phyloP scores from a whole-genome alignment of 805 yeast genomes.

The Candida chilensis region DNA sequence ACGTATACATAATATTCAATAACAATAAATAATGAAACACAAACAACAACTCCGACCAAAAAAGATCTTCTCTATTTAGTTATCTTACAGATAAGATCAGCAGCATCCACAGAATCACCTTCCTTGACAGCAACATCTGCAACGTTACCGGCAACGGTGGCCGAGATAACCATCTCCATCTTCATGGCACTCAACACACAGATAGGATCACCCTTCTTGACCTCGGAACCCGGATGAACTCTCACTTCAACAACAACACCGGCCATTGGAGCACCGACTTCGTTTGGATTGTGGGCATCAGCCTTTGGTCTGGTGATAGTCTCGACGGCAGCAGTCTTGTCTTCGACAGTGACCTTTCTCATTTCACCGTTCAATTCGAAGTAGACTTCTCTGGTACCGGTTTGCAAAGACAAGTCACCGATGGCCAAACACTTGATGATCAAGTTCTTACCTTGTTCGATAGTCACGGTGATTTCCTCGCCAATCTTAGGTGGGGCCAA shows the following conservation, averaged over 20 bases:
- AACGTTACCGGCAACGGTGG: constrained; percentile 82
- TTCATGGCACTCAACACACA: constrained; percentile 97
- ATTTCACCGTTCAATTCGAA: constrained; percentile 98
- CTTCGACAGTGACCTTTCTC: constrained; percentile 90
- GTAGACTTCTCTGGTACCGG: constrained; percentile 93
- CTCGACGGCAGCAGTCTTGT: constrained; percentile 80
- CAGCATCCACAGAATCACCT: constrained; percentile 94
- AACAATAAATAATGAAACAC: background rate
- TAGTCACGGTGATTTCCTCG: constrained; percentile 82
- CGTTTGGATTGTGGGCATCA: constrained; percentile 75
- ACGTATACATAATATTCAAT: background rate
- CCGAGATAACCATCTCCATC: constrained; percentile 98
- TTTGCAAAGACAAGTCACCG: constrained; percentile 76
- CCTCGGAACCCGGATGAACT: constrained; percentile 78
- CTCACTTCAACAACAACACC: constrained; percentile 96
- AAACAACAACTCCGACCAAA: background rate
- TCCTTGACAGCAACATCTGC: constrained; percentile 71
- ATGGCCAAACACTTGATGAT: constrained; percentile 88
- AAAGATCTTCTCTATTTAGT: constrained; percentile 15
- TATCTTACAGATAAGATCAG: constrained; percentile 71
- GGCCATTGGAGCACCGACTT: constrained; percentile 98
- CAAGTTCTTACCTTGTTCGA: constrained; percentile 91
- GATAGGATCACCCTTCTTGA: constrained; percentile 93
- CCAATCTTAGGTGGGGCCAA: constrained; percentile 79
- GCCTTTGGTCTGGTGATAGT: constrained; percentile 87